These are phyloP conservation scores for Leccinum disarticulatum DNA, from an alignment of 768 basidiomycete genomes.

Conservation along the genomic window DNA sequence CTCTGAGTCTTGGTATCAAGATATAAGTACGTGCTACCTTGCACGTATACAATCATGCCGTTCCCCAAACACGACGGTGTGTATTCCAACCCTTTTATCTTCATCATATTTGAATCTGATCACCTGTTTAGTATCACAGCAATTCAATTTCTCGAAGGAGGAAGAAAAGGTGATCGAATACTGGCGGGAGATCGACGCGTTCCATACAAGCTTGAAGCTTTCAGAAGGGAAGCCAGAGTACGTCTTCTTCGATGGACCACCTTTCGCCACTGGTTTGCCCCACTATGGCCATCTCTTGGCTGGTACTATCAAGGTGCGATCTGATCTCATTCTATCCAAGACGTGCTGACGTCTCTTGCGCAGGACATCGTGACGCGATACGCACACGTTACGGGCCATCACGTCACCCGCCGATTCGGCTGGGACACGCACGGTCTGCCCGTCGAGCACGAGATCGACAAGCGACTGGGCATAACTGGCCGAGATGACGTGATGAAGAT, in stretches of 20 bases:
- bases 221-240: constrained; percentile 89
- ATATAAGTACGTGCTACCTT: neutral
- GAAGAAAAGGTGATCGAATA: constrained; percentile 87
- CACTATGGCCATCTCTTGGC: constrained; percentile 95
- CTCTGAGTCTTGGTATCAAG: neutral
- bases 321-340: neutral
- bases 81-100: constrained; percentile 24
- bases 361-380: constrained; percentile 98
- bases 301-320: constrained; percentile 84
- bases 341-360: neutral
- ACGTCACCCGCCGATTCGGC: constrained; percentile 92
- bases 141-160: constrained; percentile 84
- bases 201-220: constrained; percentile 89
- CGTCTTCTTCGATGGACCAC: constrained; percentile 96
- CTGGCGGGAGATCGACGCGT: constrained; percentile 98
- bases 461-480: constrained; percentile 87
- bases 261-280: constrained; percentile 94
- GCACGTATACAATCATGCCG: constrained; percentile 44
- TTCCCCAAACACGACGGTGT: constrained; percentile 72
- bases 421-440: constrained; percentile 99
- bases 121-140: constrained; percentile 55
- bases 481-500: constrained; percentile 91
- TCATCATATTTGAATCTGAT: constrained; percentile 5
- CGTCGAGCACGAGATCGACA: constrained; percentile 99
- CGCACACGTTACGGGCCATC: constrained; percentile 88